phyloP scores from a whole-genome alignment of 768 basidiomycete genomes.

The Coprinopsis cinerea region DNA sequence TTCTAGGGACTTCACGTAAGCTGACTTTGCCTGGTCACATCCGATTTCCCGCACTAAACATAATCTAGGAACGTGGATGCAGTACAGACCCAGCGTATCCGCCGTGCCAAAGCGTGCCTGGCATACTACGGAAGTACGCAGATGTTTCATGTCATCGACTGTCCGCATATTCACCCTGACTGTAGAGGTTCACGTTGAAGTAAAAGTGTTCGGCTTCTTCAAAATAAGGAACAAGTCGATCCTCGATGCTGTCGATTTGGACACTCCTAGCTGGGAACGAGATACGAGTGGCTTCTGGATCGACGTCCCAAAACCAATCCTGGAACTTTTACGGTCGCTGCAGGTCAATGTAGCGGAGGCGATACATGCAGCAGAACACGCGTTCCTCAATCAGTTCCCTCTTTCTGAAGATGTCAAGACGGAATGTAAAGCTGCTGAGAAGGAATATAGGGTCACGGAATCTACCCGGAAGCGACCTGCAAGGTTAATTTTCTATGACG shows the following conservation, averaged over 20 bases:
- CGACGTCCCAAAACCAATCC: slow-evolving; percentile 52
- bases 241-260: slow-evolving; percentile 71
- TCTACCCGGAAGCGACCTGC: slow-evolving; percentile 64
- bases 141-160: background rate
- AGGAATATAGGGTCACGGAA: slow-evolving; percentile 53
- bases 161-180: background rate
- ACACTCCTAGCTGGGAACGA: slow-evolving; percentile 72
- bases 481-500: slow-evolving; percentile 77
- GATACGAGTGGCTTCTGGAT: slow-evolving; percentile 76
- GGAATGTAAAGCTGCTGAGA: slow-evolving; percentile 78
- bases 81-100: slow-evolving; percentile 67
- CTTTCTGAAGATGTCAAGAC: slow-evolving; percentile 66
- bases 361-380: slow-evolving; percentile 83
- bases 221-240: slow-evolving; percentile 66
- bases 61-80: slow-evolving; percentile 66
- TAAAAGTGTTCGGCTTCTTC: slow-evolving; percentile 78
- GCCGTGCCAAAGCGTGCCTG: slow-evolving; percentile 51
- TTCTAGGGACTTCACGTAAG: slow-evolving; percentile 70
- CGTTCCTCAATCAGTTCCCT: slow-evolving; percentile 71
- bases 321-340: slow-evolving; percentile 49
- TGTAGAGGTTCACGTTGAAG: slow-evolving; percentile 55
- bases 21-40: slow-evolving; percentile 1
- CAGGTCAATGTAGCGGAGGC: slow-evolving; percentile 67
- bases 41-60: background rate
- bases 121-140: slow-evolving; percentile 69